Evolutionary conservation across 371 early-diverging fungal genomes (phyloP), one percentile per base, ranked within the genome.

Genomic region (Actinomortierella ambigua): DNA sequence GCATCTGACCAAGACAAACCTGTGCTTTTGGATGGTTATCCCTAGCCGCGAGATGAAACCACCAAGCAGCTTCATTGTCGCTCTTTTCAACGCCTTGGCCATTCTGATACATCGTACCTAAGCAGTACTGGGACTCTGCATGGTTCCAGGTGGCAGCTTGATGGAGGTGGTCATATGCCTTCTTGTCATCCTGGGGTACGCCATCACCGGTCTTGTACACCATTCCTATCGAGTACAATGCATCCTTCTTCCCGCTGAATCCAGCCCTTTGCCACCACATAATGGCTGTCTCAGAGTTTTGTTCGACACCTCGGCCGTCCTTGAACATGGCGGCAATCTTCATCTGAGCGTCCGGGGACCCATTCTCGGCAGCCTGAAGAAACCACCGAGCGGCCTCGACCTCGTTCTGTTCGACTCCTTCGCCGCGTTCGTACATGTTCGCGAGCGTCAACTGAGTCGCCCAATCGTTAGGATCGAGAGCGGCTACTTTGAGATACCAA

Each of bases 381-480:
- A 91, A 95, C 88, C 89, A 93, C 47, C 77, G 58, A 23, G 92
- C 85, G 5, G 94, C 94, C 42, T 84, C 78, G 3, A 65, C 53
- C 14, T 87, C 64, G 53, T 90, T 76, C 64, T 85, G 84, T 50
- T 84, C 82, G 7, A 90, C 85, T 24, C 92, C 93, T 53, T 88
- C 80, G 39, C 94, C 95, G 34, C 91, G 89, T 77, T 94, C 73
- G 66, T 91, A 92, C 58, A 91, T 90, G 68, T 92, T 88, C 0
- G 90, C 94, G 48, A 93, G 81, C 50, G 93, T 93, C 79, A 90
- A 92, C 75, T 91, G 88, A n/a, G n/a, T n/a, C 15, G 91, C 88
- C 1, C 91, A 92, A 0, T 86, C 83, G 52, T 87, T 85, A n/a
- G n/a, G n/a, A 20, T 82, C 84, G 55, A 85, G 85, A 17, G 64